Percentiles rank a stretch among this genome's conserved stretches.
These are phyloP conservation scores for Lophiotrema nucula DNA, from an alignment of 495 filamentous ascomycete species.

Conservation along the genomic window DNA sequence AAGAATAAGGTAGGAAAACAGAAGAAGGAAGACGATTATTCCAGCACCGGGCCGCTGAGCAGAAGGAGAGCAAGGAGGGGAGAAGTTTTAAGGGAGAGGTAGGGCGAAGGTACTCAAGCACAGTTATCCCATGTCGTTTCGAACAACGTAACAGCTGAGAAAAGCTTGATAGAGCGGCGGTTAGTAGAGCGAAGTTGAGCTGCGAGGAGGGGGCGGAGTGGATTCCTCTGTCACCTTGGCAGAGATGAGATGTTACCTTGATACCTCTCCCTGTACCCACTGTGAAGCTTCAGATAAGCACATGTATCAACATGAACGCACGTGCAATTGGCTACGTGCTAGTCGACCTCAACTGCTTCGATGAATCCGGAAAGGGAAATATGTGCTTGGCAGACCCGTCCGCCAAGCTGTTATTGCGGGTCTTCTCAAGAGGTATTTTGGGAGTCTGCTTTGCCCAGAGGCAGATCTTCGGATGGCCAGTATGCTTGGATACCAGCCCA, in stretches of 20 bases:
- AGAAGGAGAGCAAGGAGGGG: background rate
- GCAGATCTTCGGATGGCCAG: no score
- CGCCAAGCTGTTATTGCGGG: no score
- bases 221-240: slow-evolving; percentile 13
- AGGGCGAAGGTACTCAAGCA: background rate
- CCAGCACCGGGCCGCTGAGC: slow-evolving; percentile 18
- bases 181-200: background rate
- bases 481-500: no score
- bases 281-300: slow-evolving; percentile 17
- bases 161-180: background rate
- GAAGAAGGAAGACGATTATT: background rate
- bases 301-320: background rate
- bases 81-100: background rate
- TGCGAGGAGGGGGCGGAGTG: slow-evolving; percentile 9
- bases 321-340: slow-evolving; percentile 1
- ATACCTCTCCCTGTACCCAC: slow-evolving; percentile 20
- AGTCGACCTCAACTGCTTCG: no score
- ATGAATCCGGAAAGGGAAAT: no score
- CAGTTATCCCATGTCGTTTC: slow-evolving; percentile 2
- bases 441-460: no score
- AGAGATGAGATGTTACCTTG: slow-evolving; percentile 12
- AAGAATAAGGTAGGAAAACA: slow-evolving; percentile 1
- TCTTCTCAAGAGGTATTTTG: no score
- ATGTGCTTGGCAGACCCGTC: no score
- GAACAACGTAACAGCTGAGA: background rate